phyloP scores from a whole-genome alignment of 2,329 filamentous ascomycete species.

The Colletotrichum abscissum region DNA sequence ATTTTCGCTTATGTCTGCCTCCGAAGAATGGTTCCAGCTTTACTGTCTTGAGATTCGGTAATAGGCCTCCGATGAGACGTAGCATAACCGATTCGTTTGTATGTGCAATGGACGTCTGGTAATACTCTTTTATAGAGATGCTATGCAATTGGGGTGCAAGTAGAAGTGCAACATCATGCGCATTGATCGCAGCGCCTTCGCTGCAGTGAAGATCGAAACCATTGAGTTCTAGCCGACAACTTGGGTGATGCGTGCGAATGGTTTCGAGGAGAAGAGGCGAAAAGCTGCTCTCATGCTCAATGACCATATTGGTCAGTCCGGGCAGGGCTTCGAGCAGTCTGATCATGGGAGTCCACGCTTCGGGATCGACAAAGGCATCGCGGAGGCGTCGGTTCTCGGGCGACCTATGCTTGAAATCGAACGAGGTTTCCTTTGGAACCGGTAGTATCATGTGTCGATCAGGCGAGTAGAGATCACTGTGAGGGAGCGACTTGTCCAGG shows the following conservation, averaged over 20 bases:
- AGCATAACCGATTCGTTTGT: neutral
- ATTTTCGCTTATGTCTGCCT: neutral
- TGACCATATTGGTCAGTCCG: neutral
- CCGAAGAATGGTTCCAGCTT: slow-evolving; percentile 3
- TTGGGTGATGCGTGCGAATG: neutral
- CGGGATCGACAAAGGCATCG: slow-evolving; percentile 1
- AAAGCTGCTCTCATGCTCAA: slow-evolving; percentile 12
- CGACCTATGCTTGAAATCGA: neutral
- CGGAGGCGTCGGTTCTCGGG: slow-evolving; percentile 3
- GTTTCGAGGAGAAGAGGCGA: neutral
- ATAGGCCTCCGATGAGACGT: neutral
- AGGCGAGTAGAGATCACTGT: slow-evolving; percentile 11
- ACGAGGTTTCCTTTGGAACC: neutral
- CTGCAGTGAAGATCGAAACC: neutral
- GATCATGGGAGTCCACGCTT: slow-evolving; percentile 4
- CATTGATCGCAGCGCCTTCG: neutral
- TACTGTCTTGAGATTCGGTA: neutral
- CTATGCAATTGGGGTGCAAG: neutral
- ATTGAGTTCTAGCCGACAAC: slow-evolving; percentile 4
- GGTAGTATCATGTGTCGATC: neutral
- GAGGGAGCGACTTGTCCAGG: neutral
- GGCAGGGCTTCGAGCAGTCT: neutral
- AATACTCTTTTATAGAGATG: slow-evolving; percentile 14
- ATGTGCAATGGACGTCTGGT: neutral
- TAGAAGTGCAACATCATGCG: neutral